Conservation (phyloP, 2,329 filamentous ascomycete species). For the Xylaria sp. region DNA sequence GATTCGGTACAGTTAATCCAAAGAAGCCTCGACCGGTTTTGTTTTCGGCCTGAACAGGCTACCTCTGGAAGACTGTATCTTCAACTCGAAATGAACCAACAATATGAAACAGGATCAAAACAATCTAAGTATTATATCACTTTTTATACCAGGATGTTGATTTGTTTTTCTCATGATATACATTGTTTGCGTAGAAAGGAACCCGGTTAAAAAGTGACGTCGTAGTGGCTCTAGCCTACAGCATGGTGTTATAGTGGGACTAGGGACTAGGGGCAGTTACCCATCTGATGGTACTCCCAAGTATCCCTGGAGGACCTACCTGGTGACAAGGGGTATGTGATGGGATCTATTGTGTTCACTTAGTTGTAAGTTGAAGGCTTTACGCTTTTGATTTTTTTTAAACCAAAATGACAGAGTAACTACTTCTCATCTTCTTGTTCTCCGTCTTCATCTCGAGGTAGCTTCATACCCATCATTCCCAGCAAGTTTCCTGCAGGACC, state of each 20-base stretch:
- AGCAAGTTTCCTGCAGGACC: conserved; percentile 91
- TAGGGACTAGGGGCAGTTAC: too few relatives aligned
- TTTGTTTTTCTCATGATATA: neutral
- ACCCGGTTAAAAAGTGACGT: neutral
- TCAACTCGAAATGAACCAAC: neutral
- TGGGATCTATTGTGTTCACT: neutral
- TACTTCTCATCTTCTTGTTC: conserved; percentile 48
- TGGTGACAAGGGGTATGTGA: neutral
- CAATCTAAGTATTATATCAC: neutral
- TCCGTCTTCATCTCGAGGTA: conserved; percentile 81
- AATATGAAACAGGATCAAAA: neutral
- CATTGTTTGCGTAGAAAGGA: too few relatives aligned
- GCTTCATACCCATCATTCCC: conserved; percentile 81
- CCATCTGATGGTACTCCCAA: too few relatives aligned
- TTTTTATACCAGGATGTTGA: neutral
- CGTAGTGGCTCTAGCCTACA: neutral
- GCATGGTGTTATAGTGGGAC: too few relatives aligned
- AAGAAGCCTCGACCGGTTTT: neutral
- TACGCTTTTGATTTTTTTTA: neutral
- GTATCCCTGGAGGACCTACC: too few relatives aligned
- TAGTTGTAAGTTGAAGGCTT: neutral
- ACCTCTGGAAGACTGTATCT: neutral
- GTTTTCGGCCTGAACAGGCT: neutral
- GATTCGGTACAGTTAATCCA: too few relatives aligned
- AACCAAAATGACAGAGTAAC: neutral